Percentiles rank a stretch among this genome's conserved stretches.
Evolutionary conservation across 495 filamentous ascomycete species (phyloP).

Genomic region (Rostrohypoxylon terebratum): DNA sequence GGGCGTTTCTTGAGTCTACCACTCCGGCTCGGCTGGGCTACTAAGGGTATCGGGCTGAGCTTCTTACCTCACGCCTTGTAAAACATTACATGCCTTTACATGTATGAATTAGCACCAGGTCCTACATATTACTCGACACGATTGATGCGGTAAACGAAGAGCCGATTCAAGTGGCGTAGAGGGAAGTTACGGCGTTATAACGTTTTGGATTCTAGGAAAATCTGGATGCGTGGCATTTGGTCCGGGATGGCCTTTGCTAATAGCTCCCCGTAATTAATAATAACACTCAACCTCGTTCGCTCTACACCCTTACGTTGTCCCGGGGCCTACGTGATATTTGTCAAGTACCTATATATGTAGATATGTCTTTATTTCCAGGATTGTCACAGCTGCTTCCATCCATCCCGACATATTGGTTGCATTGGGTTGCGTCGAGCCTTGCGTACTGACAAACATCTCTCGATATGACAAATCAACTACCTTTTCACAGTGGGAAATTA

Average conservation of each 20-base stretch:
- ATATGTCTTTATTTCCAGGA: background rate
- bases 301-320: background rate
- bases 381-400: background rate
- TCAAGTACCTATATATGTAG: background rate
- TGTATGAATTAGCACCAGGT: conserved; percentile 27
- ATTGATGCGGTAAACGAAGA: conserved; percentile 37
- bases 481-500: background rate
- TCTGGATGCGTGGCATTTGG: conserved; percentile 22
- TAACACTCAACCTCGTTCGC: conserved; percentile 36
- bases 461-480: background rate
- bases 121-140: conserved; percentile 25
- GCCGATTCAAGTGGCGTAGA: conserved; percentile 26
- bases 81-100: conserved; percentile 22
- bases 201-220: conserved; percentile 33
- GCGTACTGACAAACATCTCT: background rate
- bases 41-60: conserved; percentile 8
- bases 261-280: conserved; percentile 35
- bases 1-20: conserved; percentile 36
- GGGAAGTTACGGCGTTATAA: conserved; percentile 30
- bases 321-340: background rate
- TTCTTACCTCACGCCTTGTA: conserved; percentile 14
- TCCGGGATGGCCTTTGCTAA: conserved; percentile 28
- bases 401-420: background rate
- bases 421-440: background rate
- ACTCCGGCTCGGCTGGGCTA: conserved; percentile 22